Evolutionary conservation across 2,329 filamentous ascomycete species (phyloP).

Genomic region (Podosphaera xanthii): DNA sequence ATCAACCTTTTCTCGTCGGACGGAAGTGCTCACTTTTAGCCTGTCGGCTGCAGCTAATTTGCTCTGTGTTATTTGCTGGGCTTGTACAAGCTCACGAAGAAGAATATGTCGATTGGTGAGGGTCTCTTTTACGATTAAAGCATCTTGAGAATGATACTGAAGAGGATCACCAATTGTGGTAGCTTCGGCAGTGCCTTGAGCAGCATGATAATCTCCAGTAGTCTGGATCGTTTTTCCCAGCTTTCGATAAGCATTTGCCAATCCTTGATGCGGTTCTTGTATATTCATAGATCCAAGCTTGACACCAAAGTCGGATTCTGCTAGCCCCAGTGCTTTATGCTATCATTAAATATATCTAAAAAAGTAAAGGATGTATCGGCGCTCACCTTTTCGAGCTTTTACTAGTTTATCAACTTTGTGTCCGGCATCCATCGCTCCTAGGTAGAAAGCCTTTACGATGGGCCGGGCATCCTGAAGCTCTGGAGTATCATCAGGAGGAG

Average conservation of each 20-base stretch:
- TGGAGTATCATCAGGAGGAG: conserved; percentile 87
- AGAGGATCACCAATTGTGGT: conserved; percentile 85
- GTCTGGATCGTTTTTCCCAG: conserved; percentile 84
- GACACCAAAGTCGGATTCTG: conserved; percentile 81
- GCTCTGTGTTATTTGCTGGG: conserved; percentile 62
- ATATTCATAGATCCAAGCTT: conserved; percentile 71
- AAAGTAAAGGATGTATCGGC: conserved; percentile 1
- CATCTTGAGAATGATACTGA: conserved; percentile 83
- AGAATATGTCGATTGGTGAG: conserved; percentile 94
- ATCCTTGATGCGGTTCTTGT: conserved; percentile 73
- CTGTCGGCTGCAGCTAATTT: conserved; percentile 73
- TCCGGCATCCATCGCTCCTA: conserved; percentile 87
- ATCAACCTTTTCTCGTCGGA: conserved; percentile 87
- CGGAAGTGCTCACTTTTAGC: conserved; percentile 64
- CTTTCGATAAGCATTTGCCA: conserved; percentile 81
- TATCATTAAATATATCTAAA: conserved; percentile 14
- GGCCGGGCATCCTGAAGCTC: conserved; percentile 79
- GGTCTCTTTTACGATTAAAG: conserved; percentile 95
- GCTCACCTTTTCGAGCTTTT: conserved; percentile 66
- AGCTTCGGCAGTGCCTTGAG: conserved; percentile 88
- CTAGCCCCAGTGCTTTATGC: conserved; percentile 57
- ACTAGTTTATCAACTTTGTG: conserved; percentile 93
- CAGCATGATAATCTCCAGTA: conserved; percentile 84
- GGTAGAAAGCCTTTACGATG: conserved; percentile 82
- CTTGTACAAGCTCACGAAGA: conserved; percentile 76